These are phyloP conservation scores for Pythium insidiosum DNA, from an alignment of 352 stramenopile species.

Conservation along the genomic window DNA sequence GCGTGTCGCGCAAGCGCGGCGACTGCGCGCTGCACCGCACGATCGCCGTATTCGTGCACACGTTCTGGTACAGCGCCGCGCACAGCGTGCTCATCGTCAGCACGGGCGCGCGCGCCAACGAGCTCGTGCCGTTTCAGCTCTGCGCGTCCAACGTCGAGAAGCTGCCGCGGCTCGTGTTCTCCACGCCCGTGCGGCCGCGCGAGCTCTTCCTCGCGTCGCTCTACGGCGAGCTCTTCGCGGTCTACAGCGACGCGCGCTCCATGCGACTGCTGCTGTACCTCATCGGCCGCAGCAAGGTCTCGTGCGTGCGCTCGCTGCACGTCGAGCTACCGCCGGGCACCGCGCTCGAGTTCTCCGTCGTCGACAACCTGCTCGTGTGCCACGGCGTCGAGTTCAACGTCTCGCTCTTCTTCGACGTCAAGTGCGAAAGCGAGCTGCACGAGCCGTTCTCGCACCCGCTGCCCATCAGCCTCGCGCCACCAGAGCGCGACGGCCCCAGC, in stretches of 20 bases:
- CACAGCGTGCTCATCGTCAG: slow-evolving; percentile 63
- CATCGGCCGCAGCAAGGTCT: slow-evolving; percentile 48
- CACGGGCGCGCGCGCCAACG: slow-evolving; percentile 63
- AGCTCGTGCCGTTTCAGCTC: slow-evolving; percentile 68
- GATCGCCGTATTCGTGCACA: slow-evolving; percentile 51
- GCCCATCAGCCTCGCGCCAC: slow-evolving; percentile 40
- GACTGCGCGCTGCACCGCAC: slow-evolving; percentile 47
- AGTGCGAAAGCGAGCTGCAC: slow-evolving; percentile 36
- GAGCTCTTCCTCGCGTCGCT: slow-evolving; percentile 59
- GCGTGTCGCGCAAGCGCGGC: slow-evolving; percentile 45
- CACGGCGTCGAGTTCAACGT: slow-evolving; percentile 79
- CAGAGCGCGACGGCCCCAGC: no score
- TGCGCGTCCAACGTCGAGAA: slow-evolving; percentile 52
- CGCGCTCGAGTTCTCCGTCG: slow-evolving; percentile 57
- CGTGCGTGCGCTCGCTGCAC: slow-evolving; percentile 68
- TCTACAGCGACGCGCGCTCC: slow-evolving; percentile 50
- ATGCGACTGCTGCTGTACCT: slow-evolving; percentile 67
- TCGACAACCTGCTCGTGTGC: slow-evolving; percentile 79
- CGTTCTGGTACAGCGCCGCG: slow-evolving; percentile 61
- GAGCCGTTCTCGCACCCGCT: slow-evolving; percentile 71
- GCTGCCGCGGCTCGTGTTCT: slow-evolving; percentile 66
- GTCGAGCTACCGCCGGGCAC: slow-evolving; percentile 56
- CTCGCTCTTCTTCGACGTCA: slow-evolving; percentile 74
- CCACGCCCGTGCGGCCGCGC: slow-evolving; percentile 32
- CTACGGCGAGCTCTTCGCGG: slow-evolving; percentile 57